Evolutionary conservation across 2,329 filamentous ascomycete species (phyloP), one percentile per base, ranked within the genome.

Genomic region (Fusarium setosum): DNA sequence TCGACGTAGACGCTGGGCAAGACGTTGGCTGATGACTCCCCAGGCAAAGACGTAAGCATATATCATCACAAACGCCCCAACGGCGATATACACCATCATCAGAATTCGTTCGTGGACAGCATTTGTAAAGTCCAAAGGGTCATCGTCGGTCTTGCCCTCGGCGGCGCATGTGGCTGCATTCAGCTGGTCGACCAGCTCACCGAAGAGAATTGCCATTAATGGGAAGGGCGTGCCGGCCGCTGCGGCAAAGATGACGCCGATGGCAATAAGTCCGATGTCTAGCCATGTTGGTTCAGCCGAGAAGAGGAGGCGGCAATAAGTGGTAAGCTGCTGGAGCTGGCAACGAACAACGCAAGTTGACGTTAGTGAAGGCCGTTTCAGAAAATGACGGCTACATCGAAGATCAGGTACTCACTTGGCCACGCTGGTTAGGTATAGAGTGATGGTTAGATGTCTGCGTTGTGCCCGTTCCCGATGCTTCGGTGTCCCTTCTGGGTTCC

Each of bases 31-130:
- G 63, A 84, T 82, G 67, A 91, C 78, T 64, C 82, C 88, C 88
- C 88, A 92, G 70, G 85, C 90, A 7, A 86, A 80, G 29, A 88
- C 81, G 72, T 92, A 86, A 42, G 83, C 76, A 74, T 91, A 92
- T 66, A 92, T 89, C 61, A 86, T 77, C 40, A 83, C 80, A 63
- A 92, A 84, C 17, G 84, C 88, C 59, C 90, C 86, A 21, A 86
- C 86, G 34, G 92, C 81, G 70, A 69, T 69, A 45, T 89, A 90
- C 12, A 90, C 83, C 18, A 91, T 80, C 40, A 84, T 68, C 72
- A 91, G 75, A 35, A 92, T 84, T 69, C 87, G 89, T 51, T 77
- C 72, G 70, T 88, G 83, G 63, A 89, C 82, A 21, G 74, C 73
- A 24, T 67, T 61, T 61, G 85, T 78, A 45, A 81, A 77, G 18